Conservation (phyloP, 2,329 filamentous ascomycete genomes). For the Pleurostoma richardsiae region DNA sequence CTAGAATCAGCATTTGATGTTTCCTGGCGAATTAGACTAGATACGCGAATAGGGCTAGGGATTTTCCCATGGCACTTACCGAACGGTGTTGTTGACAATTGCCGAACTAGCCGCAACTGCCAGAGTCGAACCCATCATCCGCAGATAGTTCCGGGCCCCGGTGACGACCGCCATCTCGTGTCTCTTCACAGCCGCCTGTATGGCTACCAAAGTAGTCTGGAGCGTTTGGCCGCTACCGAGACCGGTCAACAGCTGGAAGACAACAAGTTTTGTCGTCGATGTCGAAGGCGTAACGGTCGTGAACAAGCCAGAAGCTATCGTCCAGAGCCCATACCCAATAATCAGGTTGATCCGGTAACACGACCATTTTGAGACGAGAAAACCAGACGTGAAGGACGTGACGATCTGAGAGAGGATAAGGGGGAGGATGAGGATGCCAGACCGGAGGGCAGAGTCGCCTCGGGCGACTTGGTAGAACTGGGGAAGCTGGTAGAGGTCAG, state of each 20-base stretch:
- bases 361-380: constrained; percentile 7
- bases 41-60: too few species aligned
- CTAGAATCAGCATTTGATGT: too few species aligned
- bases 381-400: constrained; percentile 5
- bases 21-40: too few species aligned
- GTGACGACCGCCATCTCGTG: constrained; percentile 10
- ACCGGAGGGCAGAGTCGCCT: constrained; percentile 7
- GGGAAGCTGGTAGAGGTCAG: constrained; percentile 1
- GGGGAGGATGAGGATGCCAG: constrained; percentile 8
- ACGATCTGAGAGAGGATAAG: constrained; percentile 9
- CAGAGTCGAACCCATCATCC: constrained; percentile 5
- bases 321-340: constrained; percentile 7
- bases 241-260: constrained; percentile 7
- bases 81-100: too few species aligned
- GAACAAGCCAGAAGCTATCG: constrained; percentile 6
- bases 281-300: constrained; percentile 4
- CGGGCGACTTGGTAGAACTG: constrained; percentile 12
- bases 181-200: constrained; percentile 6
- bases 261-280: constrained; percentile 3
- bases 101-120: constrained; percentile 1
- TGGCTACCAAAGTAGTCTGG: constrained; percentile 8
- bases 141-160: constrained; percentile 8
- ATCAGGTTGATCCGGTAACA: constrained; percentile 6
- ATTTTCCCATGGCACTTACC: too few species aligned
- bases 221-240: constrained; percentile 7